Percentiles rank a stretch among this genome's conserved stretches.
These are phyloP conservation scores for Aschersonia sp. DNA, from an alignment of 2,329 filamentous ascomycete species.

Conservation along the genomic window DNA sequence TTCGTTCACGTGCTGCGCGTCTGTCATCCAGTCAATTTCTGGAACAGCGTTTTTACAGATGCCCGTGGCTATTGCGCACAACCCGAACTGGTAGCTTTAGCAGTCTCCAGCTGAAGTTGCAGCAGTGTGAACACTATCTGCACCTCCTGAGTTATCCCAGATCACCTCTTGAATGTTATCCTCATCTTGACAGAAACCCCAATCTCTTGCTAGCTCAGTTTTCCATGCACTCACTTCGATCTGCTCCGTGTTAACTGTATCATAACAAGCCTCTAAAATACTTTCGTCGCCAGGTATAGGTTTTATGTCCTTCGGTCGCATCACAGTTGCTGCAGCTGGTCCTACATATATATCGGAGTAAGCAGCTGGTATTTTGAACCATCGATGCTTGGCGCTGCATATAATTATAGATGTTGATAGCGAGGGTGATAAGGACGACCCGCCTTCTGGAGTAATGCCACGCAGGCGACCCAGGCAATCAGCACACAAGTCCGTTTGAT, in stretches of 20 bases:
- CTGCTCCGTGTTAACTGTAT: neutral
- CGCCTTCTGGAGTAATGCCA: neutral
- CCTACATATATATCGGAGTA: neutral
- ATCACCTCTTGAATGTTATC: neutral
- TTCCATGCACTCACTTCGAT: neutral
- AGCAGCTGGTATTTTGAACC: neutral
- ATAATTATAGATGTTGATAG: neutral
- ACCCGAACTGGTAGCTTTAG: too few species aligned
- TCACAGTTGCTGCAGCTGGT: neutral
- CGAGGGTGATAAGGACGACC: neutral
- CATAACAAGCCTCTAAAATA: neutral
- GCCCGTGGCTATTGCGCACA: too few species aligned
- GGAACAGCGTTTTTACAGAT: too few species aligned
- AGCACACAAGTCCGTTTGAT: neutral
- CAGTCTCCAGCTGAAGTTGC: too few species aligned
- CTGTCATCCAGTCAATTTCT: too few species aligned
- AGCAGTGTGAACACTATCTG: too few species aligned
- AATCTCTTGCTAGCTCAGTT: neutral
- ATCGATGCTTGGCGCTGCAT: neutral
- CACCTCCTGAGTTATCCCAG: too few species aligned
- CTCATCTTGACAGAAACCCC: neutral
- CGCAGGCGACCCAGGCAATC: neutral
- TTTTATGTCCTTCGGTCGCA: neutral
- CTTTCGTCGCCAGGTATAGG: neutral
- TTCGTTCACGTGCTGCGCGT: too few species aligned